Evolutionary conservation across 306 rosid genomes (phyloP).

Genomic region (Quercus bicolor): DNA sequence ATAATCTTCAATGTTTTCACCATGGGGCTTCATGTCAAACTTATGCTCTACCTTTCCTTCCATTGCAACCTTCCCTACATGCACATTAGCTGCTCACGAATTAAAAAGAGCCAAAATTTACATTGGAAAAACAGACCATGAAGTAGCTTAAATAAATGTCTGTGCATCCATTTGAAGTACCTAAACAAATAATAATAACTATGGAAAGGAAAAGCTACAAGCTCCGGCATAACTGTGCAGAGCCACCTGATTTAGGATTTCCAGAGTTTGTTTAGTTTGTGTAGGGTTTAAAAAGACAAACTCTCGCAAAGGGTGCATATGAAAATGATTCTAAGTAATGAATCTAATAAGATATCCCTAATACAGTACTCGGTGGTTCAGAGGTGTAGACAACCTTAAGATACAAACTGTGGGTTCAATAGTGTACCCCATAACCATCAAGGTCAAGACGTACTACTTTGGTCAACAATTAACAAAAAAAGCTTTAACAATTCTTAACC

Average conservation of each 20-base stretch:
- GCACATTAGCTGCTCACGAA: constrained; percentile 10
- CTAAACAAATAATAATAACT: neutral
- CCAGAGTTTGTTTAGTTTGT: too few species aligned
- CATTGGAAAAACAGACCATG: neutral
- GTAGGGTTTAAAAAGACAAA: too few species aligned
- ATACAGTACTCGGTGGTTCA: too few species aligned
- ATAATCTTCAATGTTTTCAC: constrained; percentile 81
- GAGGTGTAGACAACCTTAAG: neutral
- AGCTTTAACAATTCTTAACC: neutral
- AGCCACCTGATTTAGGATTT: too few species aligned
- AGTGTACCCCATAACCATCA: neutral
- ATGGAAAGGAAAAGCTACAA: neutral
- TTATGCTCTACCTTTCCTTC: constrained; percentile 98
- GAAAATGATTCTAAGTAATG: too few species aligned
- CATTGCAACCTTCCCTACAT: constrained; percentile 65
- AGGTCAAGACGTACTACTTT: neutral
- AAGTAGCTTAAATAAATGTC: neutral
- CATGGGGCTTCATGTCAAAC: constrained; percentile 97
- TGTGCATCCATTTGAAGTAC: neutral
- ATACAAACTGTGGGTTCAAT: neutral
- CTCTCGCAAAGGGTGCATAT: too few species aligned
- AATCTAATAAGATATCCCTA: too few species aligned
- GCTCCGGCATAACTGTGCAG: neutral
- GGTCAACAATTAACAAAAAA: neutral
- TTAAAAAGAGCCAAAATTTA: constrained; percentile 3